Conservation (phyloP, 2,329 filamentous ascomycete genomes). For the Fusarium annulatum region DNA sequence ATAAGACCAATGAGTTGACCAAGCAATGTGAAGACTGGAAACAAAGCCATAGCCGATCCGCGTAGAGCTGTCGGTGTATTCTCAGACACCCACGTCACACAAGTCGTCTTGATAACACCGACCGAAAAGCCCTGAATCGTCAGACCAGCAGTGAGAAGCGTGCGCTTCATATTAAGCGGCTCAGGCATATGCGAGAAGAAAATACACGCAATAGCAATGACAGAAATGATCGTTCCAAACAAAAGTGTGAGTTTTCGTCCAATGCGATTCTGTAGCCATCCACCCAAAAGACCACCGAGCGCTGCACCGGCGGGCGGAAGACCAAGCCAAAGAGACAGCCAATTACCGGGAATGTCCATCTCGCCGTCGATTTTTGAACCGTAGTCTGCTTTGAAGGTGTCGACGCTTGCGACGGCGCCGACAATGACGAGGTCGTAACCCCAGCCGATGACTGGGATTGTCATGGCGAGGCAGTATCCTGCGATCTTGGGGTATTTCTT, state of each 20-base stretch:
- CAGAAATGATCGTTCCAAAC: slow-evolving; percentile 42
- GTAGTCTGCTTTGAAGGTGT: slow-evolving; percentile 46
- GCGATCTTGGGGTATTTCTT: slow-evolving; percentile 44
- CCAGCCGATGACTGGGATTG: slow-evolving; percentile 47
- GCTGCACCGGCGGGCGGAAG: slow-evolving; percentile 40
- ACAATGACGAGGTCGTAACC: slow-evolving; percentile 46
- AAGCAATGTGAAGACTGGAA: slow-evolving; percentile 43
- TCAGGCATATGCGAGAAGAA: slow-evolving; percentile 43
- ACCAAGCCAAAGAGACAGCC: slow-evolving; percentile 46
- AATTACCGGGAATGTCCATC: slow-evolving; percentile 41
- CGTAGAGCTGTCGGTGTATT: slow-evolving; percentile 44
- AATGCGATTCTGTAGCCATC: slow-evolving; percentile 45
- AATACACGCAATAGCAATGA: slow-evolving; percentile 39
- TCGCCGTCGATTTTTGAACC: slow-evolving; percentile 40
- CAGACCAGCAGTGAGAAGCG: slow-evolving; percentile 43
- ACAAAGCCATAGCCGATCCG: slow-evolving; percentile 44
- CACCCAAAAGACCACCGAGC: slow-evolving; percentile 41
- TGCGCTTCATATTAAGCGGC: slow-evolving; percentile 22
- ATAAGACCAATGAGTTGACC: slow-evolving; percentile 44
- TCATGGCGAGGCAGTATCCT: slow-evolving; percentile 43
- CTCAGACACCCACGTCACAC: slow-evolving; percentile 54
- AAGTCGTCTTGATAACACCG: slow-evolving; percentile 41
- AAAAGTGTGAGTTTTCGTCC: slow-evolving; percentile 43
- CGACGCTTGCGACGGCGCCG: slow-evolving; percentile 43
- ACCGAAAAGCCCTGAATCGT: slow-evolving; percentile 44